These are phyloP conservation scores for Globisporangium camurandrum DNA, from an alignment of 352 stramenopile species.

Conservation along the genomic window DNA sequence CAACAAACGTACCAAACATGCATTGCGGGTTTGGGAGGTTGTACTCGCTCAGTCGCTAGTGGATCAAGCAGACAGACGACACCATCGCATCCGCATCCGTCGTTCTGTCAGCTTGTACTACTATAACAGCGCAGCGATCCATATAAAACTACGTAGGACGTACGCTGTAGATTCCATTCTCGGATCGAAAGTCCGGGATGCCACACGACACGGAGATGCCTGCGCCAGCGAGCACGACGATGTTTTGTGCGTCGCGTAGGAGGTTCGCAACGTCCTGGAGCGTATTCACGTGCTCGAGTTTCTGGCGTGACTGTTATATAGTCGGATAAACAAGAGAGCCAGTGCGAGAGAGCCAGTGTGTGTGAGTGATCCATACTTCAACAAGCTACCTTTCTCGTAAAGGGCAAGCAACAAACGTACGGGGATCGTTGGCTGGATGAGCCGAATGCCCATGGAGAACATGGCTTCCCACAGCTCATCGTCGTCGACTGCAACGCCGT, in stretches of 20 bases:
- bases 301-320: constrained; percentile 36
- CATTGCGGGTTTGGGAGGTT: constrained; percentile 80
- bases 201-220: constrained; percentile 96
- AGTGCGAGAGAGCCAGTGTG: no score
- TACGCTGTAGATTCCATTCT: constrained; percentile 88
- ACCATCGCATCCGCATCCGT: not conserved
- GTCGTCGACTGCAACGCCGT: constrained; percentile 67
- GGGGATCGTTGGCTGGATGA: constrained; percentile 59
- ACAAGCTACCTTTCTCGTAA: no score
- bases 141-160: no score
- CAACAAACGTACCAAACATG: constrained; percentile 61
- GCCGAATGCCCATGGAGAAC: constrained; percentile 76
- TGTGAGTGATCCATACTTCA: no score
- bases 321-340: no score
- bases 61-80: not conserved
- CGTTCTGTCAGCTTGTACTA: no score
- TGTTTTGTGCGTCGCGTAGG: constrained; percentile 73
- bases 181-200: constrained; percentile 98
- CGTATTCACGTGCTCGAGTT: constrained; percentile 46
- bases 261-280: constrained; percentile 71
- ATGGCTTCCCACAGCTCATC: constrained; percentile 82
- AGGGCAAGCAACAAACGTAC: constrained; percentile 29
- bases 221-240: constrained; percentile 90
- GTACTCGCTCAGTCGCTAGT: constrained; percentile 68
- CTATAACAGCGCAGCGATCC: no score